Conservation (phyloP, 2,329 filamentous ascomycete genomes). For the Alternaria novae-zelandiae region DNA sequence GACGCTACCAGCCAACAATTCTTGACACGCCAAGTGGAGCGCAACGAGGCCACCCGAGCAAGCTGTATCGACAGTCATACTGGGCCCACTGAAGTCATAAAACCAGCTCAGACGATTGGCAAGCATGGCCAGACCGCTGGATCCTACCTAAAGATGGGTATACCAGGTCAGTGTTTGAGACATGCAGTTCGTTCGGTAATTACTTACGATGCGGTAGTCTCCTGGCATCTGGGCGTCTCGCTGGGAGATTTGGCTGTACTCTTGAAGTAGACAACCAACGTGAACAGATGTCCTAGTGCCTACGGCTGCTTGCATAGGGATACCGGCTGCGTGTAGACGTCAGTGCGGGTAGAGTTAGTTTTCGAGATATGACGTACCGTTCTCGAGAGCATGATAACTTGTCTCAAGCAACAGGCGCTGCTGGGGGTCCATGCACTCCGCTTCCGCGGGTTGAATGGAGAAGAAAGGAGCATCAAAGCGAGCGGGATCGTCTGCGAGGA, state of each 20-base stretch:
- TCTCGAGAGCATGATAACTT: constrained; percentile 38
- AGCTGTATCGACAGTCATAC: constrained; percentile 36
- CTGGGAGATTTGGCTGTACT: constrained; percentile 17
- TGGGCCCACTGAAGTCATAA: constrained; percentile 34
- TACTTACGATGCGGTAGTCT: constrained; percentile 9
- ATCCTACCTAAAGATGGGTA: background rate
- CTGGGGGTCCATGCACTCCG: constrained; percentile 34
- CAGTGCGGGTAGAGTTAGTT: background rate
- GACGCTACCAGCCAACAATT: constrained; percentile 14
- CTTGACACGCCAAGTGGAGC: constrained; percentile 28
- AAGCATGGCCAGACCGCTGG: constrained; percentile 15
- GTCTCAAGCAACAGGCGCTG: constrained; percentile 34
- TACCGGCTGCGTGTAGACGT: constrained; percentile 14
- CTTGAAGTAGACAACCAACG: constrained; percentile 19
- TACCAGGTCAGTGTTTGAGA: too few relatives aligned
- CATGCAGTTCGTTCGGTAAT: too few relatives aligned
- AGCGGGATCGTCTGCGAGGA: constrained; percentile 22
- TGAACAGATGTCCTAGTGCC: constrained; percentile 28
- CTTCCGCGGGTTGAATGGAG: constrained; percentile 23
- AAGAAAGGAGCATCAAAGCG: constrained; percentile 36
- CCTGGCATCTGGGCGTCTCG: constrained; percentile 16
- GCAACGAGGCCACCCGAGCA: constrained; percentile 34
- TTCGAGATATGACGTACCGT: constrained; percentile 8
- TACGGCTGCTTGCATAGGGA: constrained; percentile 16
- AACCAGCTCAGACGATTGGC: constrained; percentile 31